phyloP scores from a whole-genome alignment of 1,284 basidiomycete genomes.

The Volvariella volvacea region DNA sequence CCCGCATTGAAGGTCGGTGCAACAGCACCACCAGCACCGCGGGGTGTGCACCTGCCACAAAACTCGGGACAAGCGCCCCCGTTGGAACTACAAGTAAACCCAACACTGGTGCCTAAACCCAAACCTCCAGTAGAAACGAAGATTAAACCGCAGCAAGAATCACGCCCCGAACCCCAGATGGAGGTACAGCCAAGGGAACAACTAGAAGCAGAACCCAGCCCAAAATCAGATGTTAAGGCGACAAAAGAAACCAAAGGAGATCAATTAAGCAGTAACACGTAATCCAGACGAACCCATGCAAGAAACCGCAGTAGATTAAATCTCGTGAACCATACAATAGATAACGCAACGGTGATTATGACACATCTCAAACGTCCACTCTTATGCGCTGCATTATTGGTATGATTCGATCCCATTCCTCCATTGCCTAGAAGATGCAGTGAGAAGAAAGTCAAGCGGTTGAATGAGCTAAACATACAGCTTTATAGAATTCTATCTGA shows the following conservation, averaged over 20 bases:
- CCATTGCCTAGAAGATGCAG: conserved; percentile 57
- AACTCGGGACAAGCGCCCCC: too few species aligned
- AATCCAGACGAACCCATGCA: conserved; percentile 10
- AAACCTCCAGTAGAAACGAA: too few species aligned
- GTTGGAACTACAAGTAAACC: too few species aligned
- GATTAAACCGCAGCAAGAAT: too few species aligned
- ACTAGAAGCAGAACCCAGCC: too few species aligned
- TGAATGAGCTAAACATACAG: conserved; percentile 39
- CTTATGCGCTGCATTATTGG: conserved; percentile 82
- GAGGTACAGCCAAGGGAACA: too few species aligned
- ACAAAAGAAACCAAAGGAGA: too few species aligned
- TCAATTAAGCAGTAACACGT: too few species aligned
- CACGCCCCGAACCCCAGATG: too few species aligned
- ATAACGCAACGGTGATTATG: conserved; percentile 14
- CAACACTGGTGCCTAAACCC: too few species aligned
- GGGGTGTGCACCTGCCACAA: too few species aligned
- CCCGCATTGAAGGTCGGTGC: background rate
- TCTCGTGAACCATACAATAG: conserved; percentile 4
- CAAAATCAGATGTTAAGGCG: too few species aligned
- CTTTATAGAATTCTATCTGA: conserved; percentile 90
- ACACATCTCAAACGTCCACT: conserved; percentile 53
- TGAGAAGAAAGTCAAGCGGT: conserved; percentile 6
- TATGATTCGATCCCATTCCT: conserved; percentile 90
- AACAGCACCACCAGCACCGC: background rate
- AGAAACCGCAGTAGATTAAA: conserved; percentile 12